Evolutionary conservation across 768 basidiomycete species (phyloP), one percentile per base, ranked within the genome.

Genomic region (Lactarius tabidus): DNA sequence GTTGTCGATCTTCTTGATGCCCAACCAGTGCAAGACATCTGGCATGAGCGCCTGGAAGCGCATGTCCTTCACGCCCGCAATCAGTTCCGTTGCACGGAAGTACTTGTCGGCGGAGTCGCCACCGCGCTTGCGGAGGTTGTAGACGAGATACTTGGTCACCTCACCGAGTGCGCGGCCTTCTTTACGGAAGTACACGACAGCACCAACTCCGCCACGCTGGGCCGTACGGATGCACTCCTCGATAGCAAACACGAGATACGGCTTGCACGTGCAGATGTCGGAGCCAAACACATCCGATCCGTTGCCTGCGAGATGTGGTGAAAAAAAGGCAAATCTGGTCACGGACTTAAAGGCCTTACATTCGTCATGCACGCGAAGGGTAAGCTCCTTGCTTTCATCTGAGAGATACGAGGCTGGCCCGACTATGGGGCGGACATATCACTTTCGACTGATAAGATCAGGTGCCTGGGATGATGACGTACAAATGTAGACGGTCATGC

Each of bases 271-370:
- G 72, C 90, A 93, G 70, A 93, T 94, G 70, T 93, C 91, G 0
- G 91, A 95, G 15, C 95, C 95, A 71, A 97, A 97, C 53, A 97
- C 95, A 75, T 98, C 95, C 8, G 93, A 95, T 6, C 95, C 95
- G 72, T 95, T 95, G 73, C 89, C 87, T 89, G 69, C n/a, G 23
- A n/a, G 7, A 39, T 20, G 12, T 2, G 29, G 39, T 31, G 26
- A 69, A 45, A 57, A n/a, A 39, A 0, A 6, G 57, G 56, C 0
- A 17, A 17, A 12, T 17, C 45, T 7, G 20, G 3, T 23, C 18
- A 57, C 26, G 62, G 7, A n/a, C n/a, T 31, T 17, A 6, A n/a
- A n/a, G 17, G 36, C 74, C 81, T 14, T 73, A 86, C 95, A 98
- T 79, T 95, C 94, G 72, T 97, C 96, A 74, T 98, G 95, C 0